A percentile compares a stretch with the other conserved stretches of the same genome.
phyloP scores from a whole-genome alignment of 257 asterid genomes.

The Solanum chaucha region DNA sequence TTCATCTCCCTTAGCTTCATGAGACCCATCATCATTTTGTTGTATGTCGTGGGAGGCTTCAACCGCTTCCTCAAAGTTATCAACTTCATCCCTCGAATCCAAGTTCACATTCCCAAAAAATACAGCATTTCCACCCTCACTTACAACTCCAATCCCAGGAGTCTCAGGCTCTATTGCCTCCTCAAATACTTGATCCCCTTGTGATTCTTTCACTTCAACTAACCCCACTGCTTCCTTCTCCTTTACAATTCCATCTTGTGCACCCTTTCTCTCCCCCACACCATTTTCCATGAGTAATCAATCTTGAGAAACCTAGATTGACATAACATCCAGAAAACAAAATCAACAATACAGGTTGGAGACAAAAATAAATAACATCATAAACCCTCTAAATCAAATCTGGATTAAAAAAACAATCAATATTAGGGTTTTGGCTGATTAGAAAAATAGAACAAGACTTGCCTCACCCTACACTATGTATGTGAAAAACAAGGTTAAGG shows the following conservation, averaged over 20 bases:
- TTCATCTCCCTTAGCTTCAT: too few relatives aligned
- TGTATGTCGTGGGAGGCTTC: too few relatives aligned
- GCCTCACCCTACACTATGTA: background rate
- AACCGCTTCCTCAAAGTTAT: too few relatives aligned
- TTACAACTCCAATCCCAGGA: background rate
- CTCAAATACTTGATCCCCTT: constrained; percentile 36
- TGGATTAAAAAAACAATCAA: too few relatives aligned
- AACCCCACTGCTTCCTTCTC: constrained; percentile 8
- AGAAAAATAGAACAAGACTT: too few relatives aligned
- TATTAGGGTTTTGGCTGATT: too few relatives aligned
- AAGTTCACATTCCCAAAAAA: too few relatives aligned
- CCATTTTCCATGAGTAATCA: constrained; percentile 53
- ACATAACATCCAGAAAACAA: constrained; percentile 3
- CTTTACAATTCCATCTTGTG: constrained; percentile 12
- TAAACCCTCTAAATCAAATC: too few relatives aligned
- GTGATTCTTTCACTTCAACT: constrained; percentile 18
- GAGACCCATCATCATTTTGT: too few relatives aligned
- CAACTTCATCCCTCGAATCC: too few relatives aligned
- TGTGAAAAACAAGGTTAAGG: background rate
- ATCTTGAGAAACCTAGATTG: constrained; percentile 13
- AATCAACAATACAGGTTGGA: background rate
- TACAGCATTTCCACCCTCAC: too few relatives aligned
- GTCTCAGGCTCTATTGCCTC: constrained; percentile 32
- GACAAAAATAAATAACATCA: too few relatives aligned
- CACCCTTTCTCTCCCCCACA: constrained; percentile 26